Percentiles rank a stretch among this genome's conserved stretches.
These are phyloP conservation scores for Cercospora janseana DNA, from an alignment of 2,329 filamentous ascomycete species.

Conservation along the genomic window DNA sequence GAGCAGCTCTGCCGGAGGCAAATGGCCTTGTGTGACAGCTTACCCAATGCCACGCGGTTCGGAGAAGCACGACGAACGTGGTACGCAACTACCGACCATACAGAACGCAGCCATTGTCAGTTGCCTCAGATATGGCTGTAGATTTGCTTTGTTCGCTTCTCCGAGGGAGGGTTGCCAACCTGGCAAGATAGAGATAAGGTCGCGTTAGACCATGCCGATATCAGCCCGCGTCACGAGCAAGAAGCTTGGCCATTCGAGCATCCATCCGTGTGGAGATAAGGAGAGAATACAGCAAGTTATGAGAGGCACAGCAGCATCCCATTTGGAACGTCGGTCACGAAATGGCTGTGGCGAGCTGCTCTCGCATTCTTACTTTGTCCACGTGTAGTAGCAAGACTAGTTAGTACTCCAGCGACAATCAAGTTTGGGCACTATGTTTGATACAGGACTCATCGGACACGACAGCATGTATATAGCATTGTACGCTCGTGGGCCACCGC, in stretches of 20 bases:
- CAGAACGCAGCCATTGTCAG: constrained; percentile 16
- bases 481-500: too few species aligned
- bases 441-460: too few species aligned
- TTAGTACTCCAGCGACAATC: too few species aligned
- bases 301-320: too few species aligned
- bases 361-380: too few species aligned
- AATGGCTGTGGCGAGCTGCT: too few species aligned
- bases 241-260: too few species aligned
- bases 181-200: neutral
- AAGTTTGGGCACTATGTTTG: too few species aligned
- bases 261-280: neutral
- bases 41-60: constrained; percentile 21
- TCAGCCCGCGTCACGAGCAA: neutral
- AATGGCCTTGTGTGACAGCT: constrained; percentile 2
- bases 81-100: constrained; percentile 12
- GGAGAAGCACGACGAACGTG: constrained; percentile 21
- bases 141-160: constrained; percentile 17
- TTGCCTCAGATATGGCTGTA: constrained; percentile 2
- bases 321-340: too few species aligned
- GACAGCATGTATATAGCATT: too few species aligned
- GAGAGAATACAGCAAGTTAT: too few species aligned
- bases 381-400: too few species aligned
- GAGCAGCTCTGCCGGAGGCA: constrained; percentile 11
- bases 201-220: neutral
- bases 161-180: constrained; percentile 12